Evolutionary conservation across 2,329 filamentous ascomycete species (phyloP), one percentile per base, ranked within the genome.

Genomic region (Aspergillus quadricinctus): DNA sequence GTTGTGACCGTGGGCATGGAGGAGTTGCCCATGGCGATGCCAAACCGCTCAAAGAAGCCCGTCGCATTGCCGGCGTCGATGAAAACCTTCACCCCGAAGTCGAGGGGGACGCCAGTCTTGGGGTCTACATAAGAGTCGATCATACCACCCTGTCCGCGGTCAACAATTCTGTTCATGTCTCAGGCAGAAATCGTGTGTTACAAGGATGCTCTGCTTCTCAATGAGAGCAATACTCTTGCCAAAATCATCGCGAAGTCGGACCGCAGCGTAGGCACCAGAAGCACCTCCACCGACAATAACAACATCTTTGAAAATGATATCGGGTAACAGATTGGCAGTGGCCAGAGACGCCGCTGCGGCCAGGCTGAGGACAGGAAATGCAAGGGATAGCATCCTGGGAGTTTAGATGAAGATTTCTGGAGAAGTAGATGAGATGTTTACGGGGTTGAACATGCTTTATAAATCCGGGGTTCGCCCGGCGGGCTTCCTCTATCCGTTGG

Each of bases 201-300:
- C 62, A 35, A 67, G 53, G 10, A 54, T 60, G 27, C 53, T 35
- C 40, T 64, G 53, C 48, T 63, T 61, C 31, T 67, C 64, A 46
- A 67, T 58, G 10, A 67, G 51, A 3, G 55, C 61, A 41, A 66
- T 58, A 27, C 59, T 65, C 35, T 64, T 61, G 6, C 59, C 46
- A 27, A 57, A 60, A 28, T 60, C 56, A 58, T 65, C 65, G 17
- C 61, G 59, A n/a, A 67, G 31, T 17, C 60, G 63, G 14, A 66
- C 62, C 19, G 64, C 65, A 6, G 65, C 64, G 48, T 67, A 66
- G 21, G 64, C 61, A 49, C 65, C 65, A 3, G 62, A 60, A 23
- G 61, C 61, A 35, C 65, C 65, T 21, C 64, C 64, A 17, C 65
- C 65, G 29, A 67, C 57, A n/a, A 67, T 48, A 14, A 55, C 61